Percentiles rank a stretch among this genome's conserved stretches.
These are phyloP conservation scores for Calonectria hongkongensis DNA, from an alignment of 2,329 filamentous ascomycete species.

Conservation along the genomic window DNA sequence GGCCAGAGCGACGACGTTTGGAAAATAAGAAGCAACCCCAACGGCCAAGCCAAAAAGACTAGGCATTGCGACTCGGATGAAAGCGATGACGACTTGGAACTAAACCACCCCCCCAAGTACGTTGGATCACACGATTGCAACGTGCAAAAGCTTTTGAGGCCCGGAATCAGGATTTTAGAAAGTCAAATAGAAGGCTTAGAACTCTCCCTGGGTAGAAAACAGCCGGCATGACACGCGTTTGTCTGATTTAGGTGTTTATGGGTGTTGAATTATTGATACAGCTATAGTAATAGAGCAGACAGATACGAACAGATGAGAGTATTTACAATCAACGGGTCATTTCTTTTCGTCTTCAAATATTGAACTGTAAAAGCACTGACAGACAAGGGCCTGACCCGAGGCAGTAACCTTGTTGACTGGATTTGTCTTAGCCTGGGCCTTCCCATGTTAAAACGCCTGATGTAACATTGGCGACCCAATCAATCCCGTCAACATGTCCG, in stretches of 20 bases:
- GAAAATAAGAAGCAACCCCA: constrained; percentile 17
- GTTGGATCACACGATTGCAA: constrained; percentile 12
- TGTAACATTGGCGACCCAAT: too few relatives aligned
- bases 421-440: too few relatives aligned
- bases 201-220: background rate
- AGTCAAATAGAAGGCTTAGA: constrained; percentile 10
- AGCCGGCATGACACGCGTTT: background rate
- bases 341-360: too few relatives aligned
- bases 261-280: background rate
- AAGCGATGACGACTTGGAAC: constrained; percentile 1
- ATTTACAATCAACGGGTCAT: too few relatives aligned
- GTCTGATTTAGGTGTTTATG: background rate
- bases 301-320: background rate
- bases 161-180: constrained; percentile 19
- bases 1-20: constrained; percentile 14
- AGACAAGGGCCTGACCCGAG: too few relatives aligned
- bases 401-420: too few relatives aligned
- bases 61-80: constrained; percentile 9
- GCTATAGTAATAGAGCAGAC: background rate
- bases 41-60: background rate
- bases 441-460: too few relatives aligned
- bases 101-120: background rate
- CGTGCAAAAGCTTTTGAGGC: constrained; percentile 24
- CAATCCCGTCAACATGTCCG: too few relatives aligned
- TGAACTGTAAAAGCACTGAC: too few relatives aligned